A percentile compares a stretch with the other conserved stretches of the same genome.
Conservation (phyloP, 306 rosid genomes). For the Inga laurina region DNA sequence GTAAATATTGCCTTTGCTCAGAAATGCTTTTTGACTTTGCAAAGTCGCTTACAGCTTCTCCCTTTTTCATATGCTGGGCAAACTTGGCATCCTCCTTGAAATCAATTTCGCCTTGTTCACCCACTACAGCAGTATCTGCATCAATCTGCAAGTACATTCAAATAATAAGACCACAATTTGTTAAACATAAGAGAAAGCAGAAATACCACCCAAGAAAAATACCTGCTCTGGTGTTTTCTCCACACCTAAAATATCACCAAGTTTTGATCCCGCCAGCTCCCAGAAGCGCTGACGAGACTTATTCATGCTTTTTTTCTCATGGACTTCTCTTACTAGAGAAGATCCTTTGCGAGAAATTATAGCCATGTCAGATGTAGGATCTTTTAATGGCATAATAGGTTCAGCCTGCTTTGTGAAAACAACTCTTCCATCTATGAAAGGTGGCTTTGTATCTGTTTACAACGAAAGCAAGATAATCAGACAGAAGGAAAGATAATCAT, state of each 20-base stretch:
- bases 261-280: slow-evolving; percentile 99
- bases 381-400: slow-evolving; percentile 96
- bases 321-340: slow-evolving; percentile 80
- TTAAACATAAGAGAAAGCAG: slow-evolving; percentile 25
- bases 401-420: slow-evolving; percentile 98
- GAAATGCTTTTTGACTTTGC: slow-evolving; percentile 85
- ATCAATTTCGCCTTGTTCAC: slow-evolving; percentile 93
- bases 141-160: slow-evolving; percentile 58
- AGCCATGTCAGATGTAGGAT: slow-evolving; percentile 99
- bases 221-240: slow-evolving; percentile 97
- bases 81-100: slow-evolving; percentile 97
- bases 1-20: slow-evolving; percentile 94
- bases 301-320: slow-evolving; percentile 84
- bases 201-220: slow-evolving; percentile 34
- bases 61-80: slow-evolving; percentile 93
- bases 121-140: slow-evolving; percentile 93
- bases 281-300: slow-evolving; percentile 99
- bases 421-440: slow-evolving; percentile 96
- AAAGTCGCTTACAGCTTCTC: slow-evolving; percentile 95
- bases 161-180: slow-evolving; percentile 16
- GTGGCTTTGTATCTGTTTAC: slow-evolving; percentile 94
- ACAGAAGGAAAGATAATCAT: background rate
- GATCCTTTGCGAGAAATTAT: slow-evolving; percentile 98
- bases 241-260: slow-evolving; percentile 95
- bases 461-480: slow-evolving; percentile 31